These are phyloP conservation scores for Neopestalotiopsis rosae DNA, from an alignment of 2,329 filamentous ascomycete species.

Conservation along the genomic window DNA sequence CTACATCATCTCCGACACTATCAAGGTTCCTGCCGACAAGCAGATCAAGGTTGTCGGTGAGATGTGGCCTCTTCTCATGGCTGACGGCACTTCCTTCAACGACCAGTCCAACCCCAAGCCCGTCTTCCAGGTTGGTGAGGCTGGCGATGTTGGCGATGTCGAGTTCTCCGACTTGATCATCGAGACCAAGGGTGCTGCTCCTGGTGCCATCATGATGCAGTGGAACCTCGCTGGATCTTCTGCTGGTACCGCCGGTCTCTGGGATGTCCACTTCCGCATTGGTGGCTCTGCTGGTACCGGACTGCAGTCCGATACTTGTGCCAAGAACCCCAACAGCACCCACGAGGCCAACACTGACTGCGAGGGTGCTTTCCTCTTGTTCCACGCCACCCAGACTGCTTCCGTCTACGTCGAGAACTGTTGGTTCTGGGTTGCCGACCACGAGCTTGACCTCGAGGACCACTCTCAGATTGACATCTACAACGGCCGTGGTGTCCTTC, in stretches of 20 bases:
- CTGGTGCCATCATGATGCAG: slow-evolving; percentile 88
- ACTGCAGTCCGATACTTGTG: slow-evolving; percentile 79
- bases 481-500: slow-evolving; percentile 82
- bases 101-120: slow-evolving; percentile 78
- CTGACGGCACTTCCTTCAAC: slow-evolving; percentile 73
- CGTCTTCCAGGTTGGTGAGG: slow-evolving; percentile 83
- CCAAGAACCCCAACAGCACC: slow-evolving; percentile 72
- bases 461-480: slow-evolving; percentile 85
- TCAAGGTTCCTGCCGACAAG: slow-evolving; percentile 68
- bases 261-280: slow-evolving; percentile 95
- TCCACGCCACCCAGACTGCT: slow-evolving; percentile 66
- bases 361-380: slow-evolving; percentile 73
- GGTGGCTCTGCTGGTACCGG: slow-evolving; percentile 85
- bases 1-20: slow-evolving; percentile 72
- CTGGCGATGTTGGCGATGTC: slow-evolving; percentile 77
- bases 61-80: slow-evolving; percentile 90
- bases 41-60: slow-evolving; percentile 89
- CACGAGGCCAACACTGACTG: slow-evolving; percentile 70
- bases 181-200: slow-evolving; percentile 80
- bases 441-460: slow-evolving; percentile 79
- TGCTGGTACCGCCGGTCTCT: slow-evolving; percentile 79
- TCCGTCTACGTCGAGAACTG: slow-evolving; percentile 86
- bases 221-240: slow-evolving; percentile 80
- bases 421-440: slow-evolving; percentile 91
- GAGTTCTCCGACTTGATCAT: slow-evolving; percentile 91